Conservation (phyloP, 176 grass and related monocot genomes). For the Echinochloa phyllopogon region DNA sequence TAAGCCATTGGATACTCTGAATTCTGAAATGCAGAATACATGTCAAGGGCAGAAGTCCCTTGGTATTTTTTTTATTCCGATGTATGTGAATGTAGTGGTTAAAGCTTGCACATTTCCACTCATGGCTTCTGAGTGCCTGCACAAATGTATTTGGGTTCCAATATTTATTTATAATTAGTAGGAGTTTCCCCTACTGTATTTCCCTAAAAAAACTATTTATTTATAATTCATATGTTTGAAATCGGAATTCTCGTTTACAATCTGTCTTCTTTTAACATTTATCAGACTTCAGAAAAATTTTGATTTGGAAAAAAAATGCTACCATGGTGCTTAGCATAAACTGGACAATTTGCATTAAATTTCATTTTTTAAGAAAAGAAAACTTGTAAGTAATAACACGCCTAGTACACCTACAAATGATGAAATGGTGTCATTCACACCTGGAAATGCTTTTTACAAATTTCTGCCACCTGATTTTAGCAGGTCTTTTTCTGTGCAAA, state of each 20-base stretch:
- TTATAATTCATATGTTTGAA: neutral
- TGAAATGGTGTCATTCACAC: neutral
- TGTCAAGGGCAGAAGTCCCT: neutral
- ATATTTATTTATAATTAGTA: neutral
- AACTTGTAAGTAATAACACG: neutral
- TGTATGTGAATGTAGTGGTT: neutral
- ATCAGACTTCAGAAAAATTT: neutral
- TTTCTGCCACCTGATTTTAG: neutral
- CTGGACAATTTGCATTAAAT: neutral
- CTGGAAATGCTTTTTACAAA: neutral
- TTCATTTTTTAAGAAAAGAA: neutral
- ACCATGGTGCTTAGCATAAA: neutral
- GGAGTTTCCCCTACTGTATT: too few relatives aligned
- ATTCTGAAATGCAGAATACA: slow-evolving; percentile 8
- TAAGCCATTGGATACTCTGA: neutral
- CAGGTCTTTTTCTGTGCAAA: neutral
- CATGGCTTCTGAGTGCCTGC: neutral
- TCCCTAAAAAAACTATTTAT: too few relatives aligned
- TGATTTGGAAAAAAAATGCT: neutral
- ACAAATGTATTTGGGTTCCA: neutral
- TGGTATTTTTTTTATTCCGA: neutral
- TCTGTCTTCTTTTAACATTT: neutral
- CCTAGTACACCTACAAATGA: neutral
- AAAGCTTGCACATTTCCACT: neutral
- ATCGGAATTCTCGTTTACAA: neutral